Evolutionary conservation across 352 stramenopile genomes (phyloP), one percentile per base, ranked within the genome.

Genomic region (Pythium inflatum): DNA sequence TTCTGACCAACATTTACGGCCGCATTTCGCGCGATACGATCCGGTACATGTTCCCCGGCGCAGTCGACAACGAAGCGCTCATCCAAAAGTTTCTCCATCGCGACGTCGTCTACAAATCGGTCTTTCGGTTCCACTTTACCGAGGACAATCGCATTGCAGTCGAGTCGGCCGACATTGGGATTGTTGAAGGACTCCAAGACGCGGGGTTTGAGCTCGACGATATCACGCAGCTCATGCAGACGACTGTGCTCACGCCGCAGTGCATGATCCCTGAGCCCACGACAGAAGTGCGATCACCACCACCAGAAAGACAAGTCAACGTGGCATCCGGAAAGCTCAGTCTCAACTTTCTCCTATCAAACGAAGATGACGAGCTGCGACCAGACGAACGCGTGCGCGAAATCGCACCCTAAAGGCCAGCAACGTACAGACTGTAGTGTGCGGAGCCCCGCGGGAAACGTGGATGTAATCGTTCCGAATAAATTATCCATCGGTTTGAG

Each of bases 51-150:
- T 70, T 75, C 25, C 68, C 68, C 2, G 46, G 46, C n/a, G 55
- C 55, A 8, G 24, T 70, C 28, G 14, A 63, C 41, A 36, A 70
- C n/a, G 68, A 75, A 48, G 36, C 18, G 36, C 49, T 75, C 3
- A 51, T 70, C 18, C 45, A 66, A 16, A 66, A 54, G 33, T 69
- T 74, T 25, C 43, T 69, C 7, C 53, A 61, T 43, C 59, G 46
- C 27, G 45, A 66, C 6, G 59, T 74, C 27, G 59, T 69, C 5
- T 74, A 69, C 60, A 64, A 68, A 28, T 64, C 58, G 28, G 38
- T 55, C 13, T 64, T 73, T 18, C 58, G 59, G n/a, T 68, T 73
- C 36, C 59, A 65, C 4, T 73, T 73, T 34, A 73, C 66, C 5
- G 51, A 73, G 2, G 27, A 56, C 22, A 41, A 50, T 33, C 53